phyloP scores from a whole-genome alignment of 2,329 filamentous ascomycete species.

The Gaeumannomyces tritici region DNA sequence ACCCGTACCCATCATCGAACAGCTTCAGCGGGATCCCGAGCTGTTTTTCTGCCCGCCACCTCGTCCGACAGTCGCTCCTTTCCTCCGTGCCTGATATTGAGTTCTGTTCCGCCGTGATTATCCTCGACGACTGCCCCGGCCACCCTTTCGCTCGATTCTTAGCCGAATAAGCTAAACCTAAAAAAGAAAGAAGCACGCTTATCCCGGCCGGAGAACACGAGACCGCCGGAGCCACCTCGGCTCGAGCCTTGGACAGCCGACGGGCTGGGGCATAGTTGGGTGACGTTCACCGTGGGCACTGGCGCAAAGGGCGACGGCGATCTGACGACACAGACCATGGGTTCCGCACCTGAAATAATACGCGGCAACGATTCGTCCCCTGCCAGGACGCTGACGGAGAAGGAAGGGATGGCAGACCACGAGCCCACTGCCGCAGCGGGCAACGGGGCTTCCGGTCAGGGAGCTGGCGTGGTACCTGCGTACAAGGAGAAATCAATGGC shows the following conservation, averaged over 20 bases:
- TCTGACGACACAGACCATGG: constrained; percentile 31
- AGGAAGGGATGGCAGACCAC: neutral
- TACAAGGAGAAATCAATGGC: neutral
- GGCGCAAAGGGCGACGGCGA: constrained; percentile 38
- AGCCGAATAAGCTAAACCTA: neutral
- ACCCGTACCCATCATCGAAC: too few species aligned
- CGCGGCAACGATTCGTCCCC: neutral
- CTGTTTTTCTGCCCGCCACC: neutral
- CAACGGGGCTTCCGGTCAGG: neutral
- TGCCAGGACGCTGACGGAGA: neutral
- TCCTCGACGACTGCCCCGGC: neutral
- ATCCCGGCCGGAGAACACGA: neutral
- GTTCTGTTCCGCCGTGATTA: too few species aligned
- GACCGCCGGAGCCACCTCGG: neutral
- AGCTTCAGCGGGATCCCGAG: too few species aligned
- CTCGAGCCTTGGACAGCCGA: neutral
- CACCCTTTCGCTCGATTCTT: neutral
- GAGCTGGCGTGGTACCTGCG: too few species aligned
- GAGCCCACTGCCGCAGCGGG: neutral
- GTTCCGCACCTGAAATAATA: constrained; percentile 14
- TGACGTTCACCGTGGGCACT: constrained; percentile 29
- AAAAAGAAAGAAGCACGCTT: neutral
- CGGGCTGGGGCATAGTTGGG: constrained; percentile 9
- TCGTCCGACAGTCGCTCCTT: neutral
- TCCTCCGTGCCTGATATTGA: neutral